Base-by-base conservation (phyloP, 495 filamentous ascomycete species). In the Sordaria brevicollis region DNA sequence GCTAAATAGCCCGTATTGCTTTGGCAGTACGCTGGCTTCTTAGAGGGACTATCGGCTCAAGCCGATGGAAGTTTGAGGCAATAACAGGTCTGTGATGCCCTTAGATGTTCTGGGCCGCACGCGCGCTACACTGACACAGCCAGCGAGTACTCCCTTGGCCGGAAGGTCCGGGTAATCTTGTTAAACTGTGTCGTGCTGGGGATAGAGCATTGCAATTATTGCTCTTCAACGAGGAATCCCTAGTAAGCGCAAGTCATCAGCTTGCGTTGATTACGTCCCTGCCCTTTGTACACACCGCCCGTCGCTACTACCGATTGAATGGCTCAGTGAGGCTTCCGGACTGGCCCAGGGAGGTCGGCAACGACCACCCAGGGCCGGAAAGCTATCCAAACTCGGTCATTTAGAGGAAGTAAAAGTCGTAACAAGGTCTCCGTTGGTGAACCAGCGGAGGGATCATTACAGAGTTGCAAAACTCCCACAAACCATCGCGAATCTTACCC, bases 141-240 rank as follows among this genome's bases (percentile, higher is more conserved):
- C 84, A 89, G 86, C 86, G 85, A 89, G 87, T 89, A 81, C 81
- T 86, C 82, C n/a, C n/a, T n/a, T n/a, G n/a, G n/a, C n/a, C n/a
- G n/a, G n/a, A n/a, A n/a, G n/a, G n/a, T n/a, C n/a, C 85, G 84
- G 85, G 86, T 89, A 89, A 89, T 89, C 86, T 89, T 89, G 85
- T 89, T 87, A 89, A 89, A 89, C 86, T 86, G 85, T 88, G 86
- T 89, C 86, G 87, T 90, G 86, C 86, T 90, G 86, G 86, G 86
- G 86, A 89, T 90, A 90, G 86, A 89, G 86, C 87, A 89, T 89
- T 90, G 86, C 86, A 89, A 89, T 89, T 89, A 89, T 89, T 90
- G 86, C 87, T 89, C 87, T 89, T 90, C 86, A 89, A 89, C 85
- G 86, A 89, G n/a, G n/a, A n/a, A n/a, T n/a, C n/a, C n/a, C n/a